Base-by-base conservation (phyloP, 345 rosid genomes). In the Murraya koenigii region DNA sequence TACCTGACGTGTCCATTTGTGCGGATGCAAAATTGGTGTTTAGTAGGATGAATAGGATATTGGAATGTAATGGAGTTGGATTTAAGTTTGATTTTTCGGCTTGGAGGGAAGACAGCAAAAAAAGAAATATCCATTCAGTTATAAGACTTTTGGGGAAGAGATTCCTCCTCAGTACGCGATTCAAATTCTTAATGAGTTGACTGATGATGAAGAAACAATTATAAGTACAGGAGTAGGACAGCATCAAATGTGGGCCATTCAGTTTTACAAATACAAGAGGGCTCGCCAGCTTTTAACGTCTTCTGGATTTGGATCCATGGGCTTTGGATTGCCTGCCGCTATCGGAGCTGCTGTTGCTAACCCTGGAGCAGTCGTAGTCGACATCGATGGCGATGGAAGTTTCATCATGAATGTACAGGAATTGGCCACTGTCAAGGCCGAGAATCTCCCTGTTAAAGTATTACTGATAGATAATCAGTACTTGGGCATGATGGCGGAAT, bases 171-270 rank as follows among this genome's bases (percentile, higher is more conserved):
- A 95, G 78, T 86, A 90, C 49, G 99, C 94, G 0, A 92, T 93
- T 82, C 87, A 92, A 79, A 79, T 90, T 69, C 98, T 93, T 20
- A 92, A 93, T 80, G 99, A 93, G 81, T 79, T 95, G 78, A 93
- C 99, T 1, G 74, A 80, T 0, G 74, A 80, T 22, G 96, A 97
- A 58, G 85, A 92, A 47, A 98, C 97, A 0, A 95, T 95, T 69
- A 74, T 93, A 17, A 90, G 94, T 55, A 95, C 99, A 1, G 97
- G 99, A 65, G 97, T 93, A 20, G 99, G 98, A 15, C 99, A 95
- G 68, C 98, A 95, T 87, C 98, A 95, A 66, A 95, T 95, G 96
- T 93, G 97, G 97, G 96, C 99, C 15, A 97, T 98, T 23, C 98
- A 93, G 73, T 93, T 89, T 81, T 95, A 91, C 87, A 93, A 89